These are phyloP conservation scores for Aspergillus saccharolyticus DNA, from an alignment of 495 filamentous ascomycete genomes.

Conservation along the genomic window DNA sequence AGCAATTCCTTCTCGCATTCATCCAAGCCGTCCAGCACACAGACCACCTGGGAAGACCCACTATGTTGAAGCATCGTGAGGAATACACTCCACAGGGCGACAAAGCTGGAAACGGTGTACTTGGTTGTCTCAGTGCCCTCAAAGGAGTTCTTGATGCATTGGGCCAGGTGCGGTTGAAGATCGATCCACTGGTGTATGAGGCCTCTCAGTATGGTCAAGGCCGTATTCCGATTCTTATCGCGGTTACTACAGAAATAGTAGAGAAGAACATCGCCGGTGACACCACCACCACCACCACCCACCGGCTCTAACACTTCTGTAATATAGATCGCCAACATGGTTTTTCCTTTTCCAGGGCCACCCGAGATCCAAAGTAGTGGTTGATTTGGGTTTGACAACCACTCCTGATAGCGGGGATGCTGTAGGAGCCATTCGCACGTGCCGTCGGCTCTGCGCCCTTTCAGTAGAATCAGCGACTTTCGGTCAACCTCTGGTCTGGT, in stretches of 20 bases:
- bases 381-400: slow-evolving; percentile 24
- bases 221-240: slow-evolving; percentile 43
- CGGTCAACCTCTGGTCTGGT: slow-evolving; percentile 21
- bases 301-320: slow-evolving; percentile 34
- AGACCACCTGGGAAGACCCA: slow-evolving; percentile 21
- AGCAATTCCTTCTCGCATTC: slow-evolving; percentile 42
- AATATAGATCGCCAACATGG: slow-evolving; percentile 44
- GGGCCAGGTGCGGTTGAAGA: slow-evolving; percentile 17
- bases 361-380: slow-evolving; percentile 44
- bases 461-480: slow-evolving; percentile 25
- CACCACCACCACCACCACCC: too few species aligned
- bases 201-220: slow-evolving; percentile 37
- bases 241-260: slow-evolving; percentile 44
- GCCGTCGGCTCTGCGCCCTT: slow-evolving; percentile 23
- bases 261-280: slow-evolving; percentile 20
- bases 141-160: slow-evolving; percentile 13
- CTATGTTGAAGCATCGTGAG: slow-evolving; percentile 26
- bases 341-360: slow-evolving; percentile 47
- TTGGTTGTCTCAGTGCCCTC: slow-evolving; percentile 25
- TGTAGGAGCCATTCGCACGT: slow-evolving; percentile 46
- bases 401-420: slow-evolving; percentile 32
- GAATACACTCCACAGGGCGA: slow-evolving; percentile 34
- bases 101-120: slow-evolving; percentile 17
- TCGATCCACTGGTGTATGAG: slow-evolving; percentile 29
- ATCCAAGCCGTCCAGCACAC: slow-evolving; percentile 43